phyloP scores from a whole-genome alignment of 192 early-diverging fungal genomes.

The Linnemannia schmuckeri region DNA sequence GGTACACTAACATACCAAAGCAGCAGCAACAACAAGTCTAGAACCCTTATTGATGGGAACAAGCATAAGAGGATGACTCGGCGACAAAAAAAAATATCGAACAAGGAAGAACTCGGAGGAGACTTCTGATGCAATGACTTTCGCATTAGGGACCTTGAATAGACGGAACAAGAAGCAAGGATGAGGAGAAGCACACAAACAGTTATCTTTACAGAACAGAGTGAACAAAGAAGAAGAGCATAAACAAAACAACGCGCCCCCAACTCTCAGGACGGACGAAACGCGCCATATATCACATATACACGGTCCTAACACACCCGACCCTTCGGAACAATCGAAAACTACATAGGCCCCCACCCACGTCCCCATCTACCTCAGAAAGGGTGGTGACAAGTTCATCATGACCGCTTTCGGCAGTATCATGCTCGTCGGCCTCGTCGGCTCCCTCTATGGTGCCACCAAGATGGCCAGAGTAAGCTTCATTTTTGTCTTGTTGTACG shows the following conservation, averaged over 20 bases:
- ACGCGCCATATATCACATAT: neutral
- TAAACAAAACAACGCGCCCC: too few species aligned
- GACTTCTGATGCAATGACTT: neutral
- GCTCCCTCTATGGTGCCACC: constrained; percentile 47
- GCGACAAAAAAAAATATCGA: neutral
- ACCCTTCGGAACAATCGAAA: neutral
- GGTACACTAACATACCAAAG: constrained; percentile 13
- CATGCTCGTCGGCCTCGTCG: constrained; percentile 32
- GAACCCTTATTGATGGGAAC: too few species aligned
- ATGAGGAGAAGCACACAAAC: neutral
- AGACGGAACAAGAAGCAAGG: neutral
- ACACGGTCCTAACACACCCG: neutral
- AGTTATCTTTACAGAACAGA: too few species aligned
- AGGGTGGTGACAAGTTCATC: constrained; percentile 57
- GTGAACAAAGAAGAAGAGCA: too few species aligned
- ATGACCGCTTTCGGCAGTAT: constrained; percentile 36
- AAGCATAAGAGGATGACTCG: neutral
- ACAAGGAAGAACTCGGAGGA: neutral
- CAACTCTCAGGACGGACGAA: neutral
- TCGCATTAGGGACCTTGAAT: neutral
- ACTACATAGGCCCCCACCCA: constrained; percentile 25
- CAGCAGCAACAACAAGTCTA: too few species aligned
- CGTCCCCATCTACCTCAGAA: constrained; percentile 52
- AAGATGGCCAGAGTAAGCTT: constrained; percentile 56
- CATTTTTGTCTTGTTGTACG: neutral